Conservation (phyloP, 371 early-diverging fungal genomes). For the Synchytrium microbalum region DNA sequence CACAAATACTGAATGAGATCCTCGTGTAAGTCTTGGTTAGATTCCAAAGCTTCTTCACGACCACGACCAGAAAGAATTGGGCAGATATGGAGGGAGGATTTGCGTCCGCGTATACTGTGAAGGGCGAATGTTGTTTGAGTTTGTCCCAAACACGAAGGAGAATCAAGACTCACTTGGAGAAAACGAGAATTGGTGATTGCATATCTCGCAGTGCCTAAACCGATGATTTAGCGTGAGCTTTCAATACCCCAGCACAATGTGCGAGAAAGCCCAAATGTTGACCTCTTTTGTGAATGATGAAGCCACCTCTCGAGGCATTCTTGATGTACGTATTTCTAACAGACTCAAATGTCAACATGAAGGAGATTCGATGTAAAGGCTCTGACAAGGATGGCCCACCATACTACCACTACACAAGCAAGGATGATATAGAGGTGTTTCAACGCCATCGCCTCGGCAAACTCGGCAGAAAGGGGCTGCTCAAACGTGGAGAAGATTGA, state of each 20-base stretch:
- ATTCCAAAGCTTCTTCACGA: conserved; percentile 20
- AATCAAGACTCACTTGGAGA: conserved; percentile 56
- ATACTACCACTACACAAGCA: conserved; percentile 93
- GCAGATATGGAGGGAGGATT: conserved; percentile 23
- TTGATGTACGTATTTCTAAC: too few relatives aligned
- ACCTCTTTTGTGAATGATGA: conserved; percentile 68
- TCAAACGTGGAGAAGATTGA: neutral
- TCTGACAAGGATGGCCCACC: too few relatives aligned
- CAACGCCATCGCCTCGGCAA: conserved; percentile 69
- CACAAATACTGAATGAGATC: conserved; percentile 48
- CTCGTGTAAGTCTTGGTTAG: conserved; percentile 36
- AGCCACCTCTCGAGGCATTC: conserved; percentile 78
- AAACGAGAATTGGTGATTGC: conserved; percentile 76
- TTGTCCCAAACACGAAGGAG: neutral
- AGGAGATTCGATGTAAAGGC: neutral
- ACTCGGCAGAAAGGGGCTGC: conserved; percentile 59
- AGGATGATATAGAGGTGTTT: conserved; percentile 82
- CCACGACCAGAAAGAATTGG: conserved; percentile 15
- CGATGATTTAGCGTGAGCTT: neutral
- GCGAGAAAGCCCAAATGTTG: too few relatives aligned
- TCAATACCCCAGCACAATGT: neutral
- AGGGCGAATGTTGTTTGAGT: neutral
- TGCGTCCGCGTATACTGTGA: conserved; percentile 23
- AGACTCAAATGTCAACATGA: too few relatives aligned
- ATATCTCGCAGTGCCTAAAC: conserved; percentile 79